Percentiles rank a stretch among this genome's conserved stretches.
Evolutionary conservation across 768 basidiomycete species (phyloP).

Genomic region (Favolaschia claudopus): DNA sequence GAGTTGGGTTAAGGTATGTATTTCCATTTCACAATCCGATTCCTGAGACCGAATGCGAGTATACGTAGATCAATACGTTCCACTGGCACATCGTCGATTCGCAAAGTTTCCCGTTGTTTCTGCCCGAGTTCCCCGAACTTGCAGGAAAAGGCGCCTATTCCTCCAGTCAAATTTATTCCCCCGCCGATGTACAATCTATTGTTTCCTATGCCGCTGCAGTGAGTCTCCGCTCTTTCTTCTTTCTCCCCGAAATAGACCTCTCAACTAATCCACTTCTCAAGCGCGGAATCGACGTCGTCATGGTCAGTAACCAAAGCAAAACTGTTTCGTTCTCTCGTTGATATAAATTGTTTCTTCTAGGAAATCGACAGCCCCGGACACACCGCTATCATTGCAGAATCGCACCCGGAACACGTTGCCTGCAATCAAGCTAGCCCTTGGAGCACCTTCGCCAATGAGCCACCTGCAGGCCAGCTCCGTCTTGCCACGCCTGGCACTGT

Average conservation of each 20-base stretch:
- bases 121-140: constrained; percentile 69
- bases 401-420: constrained; percentile 80
- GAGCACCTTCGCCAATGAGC: constrained; percentile 70
- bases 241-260: constrained; percentile 33
- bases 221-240: constrained; percentile 40
- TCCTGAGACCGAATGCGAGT: constrained; percentile 63
- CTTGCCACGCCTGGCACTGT: constrained; percentile 67
- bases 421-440: constrained; percentile 67
- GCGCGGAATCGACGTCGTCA: constrained; percentile 79
- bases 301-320: constrained; percentile 50
- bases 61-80: constrained; percentile 68
- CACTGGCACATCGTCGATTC: constrained; percentile 88
- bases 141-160: constrained; percentile 75
- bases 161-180: constrained; percentile 55
- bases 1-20: constrained; percentile 72
- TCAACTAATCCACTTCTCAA: constrained; percentile 25
- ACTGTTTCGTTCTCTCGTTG: constrained; percentile 18
- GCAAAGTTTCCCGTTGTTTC: constrained; percentile 76
- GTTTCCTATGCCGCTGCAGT: constrained; percentile 72
- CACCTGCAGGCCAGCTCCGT: constrained; percentile 85
- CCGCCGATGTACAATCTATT: constrained; percentile 62
- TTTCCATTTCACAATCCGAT: constrained; percentile 56
- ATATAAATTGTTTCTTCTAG: constrained; percentile 50
- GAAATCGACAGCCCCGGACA: constrained; percentile 91
- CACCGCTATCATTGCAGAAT: constrained; percentile 66